Evolutionary conservation across 2,329 filamentous ascomycete species (phyloP).

Genomic region (Claviceps sp.): DNA sequence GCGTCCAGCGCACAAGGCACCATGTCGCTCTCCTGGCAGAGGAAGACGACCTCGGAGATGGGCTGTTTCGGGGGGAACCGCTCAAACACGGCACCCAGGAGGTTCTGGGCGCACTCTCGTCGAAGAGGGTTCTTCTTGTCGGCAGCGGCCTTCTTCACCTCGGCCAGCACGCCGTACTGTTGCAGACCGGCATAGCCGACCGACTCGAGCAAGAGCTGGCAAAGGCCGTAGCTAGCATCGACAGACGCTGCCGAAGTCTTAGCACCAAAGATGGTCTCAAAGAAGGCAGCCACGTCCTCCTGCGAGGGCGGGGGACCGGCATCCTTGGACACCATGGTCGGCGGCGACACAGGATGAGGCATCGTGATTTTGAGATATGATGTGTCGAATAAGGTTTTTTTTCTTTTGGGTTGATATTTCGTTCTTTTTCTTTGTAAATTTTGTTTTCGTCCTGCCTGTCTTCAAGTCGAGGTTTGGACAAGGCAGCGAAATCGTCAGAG

Average conservation of each 20-base stretch:
- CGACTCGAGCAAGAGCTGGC: constrained; percentile 41
- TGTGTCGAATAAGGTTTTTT: not conserved
- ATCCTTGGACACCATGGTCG: constrained; percentile 33
- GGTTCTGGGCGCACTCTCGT: constrained; percentile 87
- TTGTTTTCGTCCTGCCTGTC: not conserved
- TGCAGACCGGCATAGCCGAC: constrained; percentile 40
- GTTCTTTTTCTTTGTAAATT: not conserved
- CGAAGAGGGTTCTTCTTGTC: constrained; percentile 87
- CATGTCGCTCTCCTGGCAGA: constrained; percentile 67
- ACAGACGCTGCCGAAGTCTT: constrained; percentile 56
- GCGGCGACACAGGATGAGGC: constrained; percentile 37
- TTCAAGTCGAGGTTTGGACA: no score
- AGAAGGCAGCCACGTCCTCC: constrained; percentile 50
- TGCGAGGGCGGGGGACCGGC: constrained; percentile 45
- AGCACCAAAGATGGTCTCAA: constrained; percentile 56
- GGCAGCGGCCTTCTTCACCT: constrained; percentile 58
- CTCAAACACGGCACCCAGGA: constrained; percentile 87
- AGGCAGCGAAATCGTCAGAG: not conserved
- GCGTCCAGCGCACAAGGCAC: constrained; percentile 66
- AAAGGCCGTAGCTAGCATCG: constrained; percentile 48
- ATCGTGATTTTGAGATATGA: constrained; percentile 16
- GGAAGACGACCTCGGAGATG: constrained; percentile 66
- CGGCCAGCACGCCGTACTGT: constrained; percentile 39
- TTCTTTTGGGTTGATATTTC: not conserved
- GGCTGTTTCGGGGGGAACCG: constrained; percentile 67